phyloP scores from a whole-genome alignment of 345 rosid genomes.

The Arabidopsis suecica region DNA sequence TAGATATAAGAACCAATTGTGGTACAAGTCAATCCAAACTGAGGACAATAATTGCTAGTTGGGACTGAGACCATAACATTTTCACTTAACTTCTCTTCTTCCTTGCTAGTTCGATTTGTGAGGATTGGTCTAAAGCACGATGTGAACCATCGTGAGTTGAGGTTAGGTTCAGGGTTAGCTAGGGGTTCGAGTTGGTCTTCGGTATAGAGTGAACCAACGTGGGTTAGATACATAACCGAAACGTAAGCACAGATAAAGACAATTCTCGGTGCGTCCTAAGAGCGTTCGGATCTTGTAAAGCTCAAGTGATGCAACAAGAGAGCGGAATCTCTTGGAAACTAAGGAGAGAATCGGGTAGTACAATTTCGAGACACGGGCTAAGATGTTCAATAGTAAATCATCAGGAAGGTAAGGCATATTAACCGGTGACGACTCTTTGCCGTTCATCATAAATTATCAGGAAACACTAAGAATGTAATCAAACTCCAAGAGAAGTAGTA shows the following conservation, averaged over 20 bases:
- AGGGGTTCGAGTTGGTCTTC: not conserved
- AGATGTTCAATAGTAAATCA: conserved; percentile 1
- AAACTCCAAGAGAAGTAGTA: not conserved
- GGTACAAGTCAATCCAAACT: not conserved
- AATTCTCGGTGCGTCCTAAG: conserved; percentile 9
- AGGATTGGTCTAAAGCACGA: not conserved
- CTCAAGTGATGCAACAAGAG: conserved; percentile 4
- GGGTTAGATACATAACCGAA: not conserved
- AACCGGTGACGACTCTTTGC: not conserved
- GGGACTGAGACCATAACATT: not conserved
- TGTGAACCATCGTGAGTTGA: not conserved
- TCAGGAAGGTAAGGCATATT: not conserved
- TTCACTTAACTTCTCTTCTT: not conserved
- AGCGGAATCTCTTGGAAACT: conserved; percentile 21
- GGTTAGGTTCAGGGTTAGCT: not conserved
- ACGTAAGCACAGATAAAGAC: not conserved
- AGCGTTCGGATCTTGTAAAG: not conserved
- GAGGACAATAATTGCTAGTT: not conserved
- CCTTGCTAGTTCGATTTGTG: not conserved
- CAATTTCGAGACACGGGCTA: conserved; percentile 14
- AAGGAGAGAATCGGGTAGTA: not conserved
- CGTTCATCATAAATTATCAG: not conserved
- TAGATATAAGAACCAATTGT: conserved; percentile 12
- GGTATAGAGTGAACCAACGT: conserved; percentile 12
- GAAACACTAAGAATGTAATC: not conserved